Evolutionary conservation across 345 rosid genomes (phyloP).

Genomic region (Murraya paniculata): DNA sequence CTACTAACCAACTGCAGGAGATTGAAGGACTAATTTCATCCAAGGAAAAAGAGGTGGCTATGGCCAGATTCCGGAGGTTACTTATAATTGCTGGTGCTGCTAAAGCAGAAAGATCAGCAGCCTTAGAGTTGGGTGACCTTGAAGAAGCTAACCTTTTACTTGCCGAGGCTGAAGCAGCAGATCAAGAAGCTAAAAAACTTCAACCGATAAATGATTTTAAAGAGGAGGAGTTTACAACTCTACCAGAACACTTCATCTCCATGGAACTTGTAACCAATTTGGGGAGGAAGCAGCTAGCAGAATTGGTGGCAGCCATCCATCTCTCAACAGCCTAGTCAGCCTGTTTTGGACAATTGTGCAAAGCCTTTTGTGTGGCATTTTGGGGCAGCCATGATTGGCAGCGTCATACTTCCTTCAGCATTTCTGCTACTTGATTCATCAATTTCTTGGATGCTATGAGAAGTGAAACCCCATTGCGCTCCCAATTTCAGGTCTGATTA

Average conservation of each 20-base stretch:
- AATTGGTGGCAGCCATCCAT: slow-evolving; percentile 48
- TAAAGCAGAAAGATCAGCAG: slow-evolving; percentile 74
- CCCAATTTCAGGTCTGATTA: neutral
- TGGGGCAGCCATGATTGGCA: slow-evolving; percentile 9
- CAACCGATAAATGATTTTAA: slow-evolving; percentile 46
- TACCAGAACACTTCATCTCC: slow-evolving; percentile 60
- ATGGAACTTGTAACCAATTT: slow-evolving; percentile 71
- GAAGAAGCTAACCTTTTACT: slow-evolving; percentile 79
- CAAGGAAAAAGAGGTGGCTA: slow-evolving; percentile 72
- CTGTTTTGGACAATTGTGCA: neutral
- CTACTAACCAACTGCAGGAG: slow-evolving; percentile 56
- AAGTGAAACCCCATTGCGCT: neutral
- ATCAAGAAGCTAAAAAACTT: slow-evolving; percentile 65
- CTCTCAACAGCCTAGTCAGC: slow-evolving; percentile 21
- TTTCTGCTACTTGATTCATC: neutral
- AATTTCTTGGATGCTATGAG: neutral
- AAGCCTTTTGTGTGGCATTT: slow-evolving; percentile 6
- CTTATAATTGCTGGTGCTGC: slow-evolving; percentile 59
- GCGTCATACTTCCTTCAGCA: neutral
- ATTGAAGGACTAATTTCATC: slow-evolving; percentile 53
- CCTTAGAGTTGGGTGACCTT: slow-evolving; percentile 61
- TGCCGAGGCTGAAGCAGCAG: slow-evolving; percentile 75
- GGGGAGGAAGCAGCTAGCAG: slow-evolving; percentile 53
- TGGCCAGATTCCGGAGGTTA: slow-evolving; percentile 71
- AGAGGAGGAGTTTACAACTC: slow-evolving; percentile 49